Evolutionary conservation across 129 eudicot species (phyloP).

Genomic region (Arctium minus): DNA sequence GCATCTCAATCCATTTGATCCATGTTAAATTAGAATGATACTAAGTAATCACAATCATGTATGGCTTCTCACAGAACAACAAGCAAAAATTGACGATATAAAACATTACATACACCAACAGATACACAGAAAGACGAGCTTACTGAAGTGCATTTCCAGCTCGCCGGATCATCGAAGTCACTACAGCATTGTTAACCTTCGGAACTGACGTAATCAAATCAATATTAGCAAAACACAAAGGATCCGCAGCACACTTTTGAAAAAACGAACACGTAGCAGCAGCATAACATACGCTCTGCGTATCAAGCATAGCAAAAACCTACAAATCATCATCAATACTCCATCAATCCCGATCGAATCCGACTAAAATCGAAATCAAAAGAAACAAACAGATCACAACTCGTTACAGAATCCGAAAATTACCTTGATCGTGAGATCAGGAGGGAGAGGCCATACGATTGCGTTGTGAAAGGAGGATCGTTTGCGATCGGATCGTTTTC

Average conservation of each 20-base stretch:
- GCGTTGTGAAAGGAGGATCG: slow-evolving; percentile 52
- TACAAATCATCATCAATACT: slow-evolving; percentile 30
- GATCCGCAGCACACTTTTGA: slow-evolving; percentile 65
- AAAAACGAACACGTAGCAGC: slow-evolving; percentile 73
- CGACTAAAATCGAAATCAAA: neutral
- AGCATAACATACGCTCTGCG: slow-evolving; percentile 56
- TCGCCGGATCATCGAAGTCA: slow-evolving; percentile 64
- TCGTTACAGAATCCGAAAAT: neutral
- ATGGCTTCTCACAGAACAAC: neutral
- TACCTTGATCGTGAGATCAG: slow-evolving; percentile 74
- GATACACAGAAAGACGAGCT: slow-evolving; percentile 1
- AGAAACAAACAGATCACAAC: neutral
- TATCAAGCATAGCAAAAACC: slow-evolving; percentile 73
- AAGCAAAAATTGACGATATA: neutral
- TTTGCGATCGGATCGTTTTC: slow-evolving; percentile 51
- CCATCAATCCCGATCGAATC: neutral
- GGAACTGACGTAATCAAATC: slow-evolving; percentile 63
- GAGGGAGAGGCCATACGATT: slow-evolving; percentile 59
- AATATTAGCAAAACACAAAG: slow-evolving; percentile 54
- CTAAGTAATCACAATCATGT: neutral
- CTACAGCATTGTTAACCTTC: slow-evolving; percentile 61
- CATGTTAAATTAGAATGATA: neutral
- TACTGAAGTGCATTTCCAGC: slow-evolving; percentile 73
- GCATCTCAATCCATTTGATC: neutral
- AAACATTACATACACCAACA: slow-evolving; percentile 1